Base-by-base conservation (phyloP, 352 stramenopile genomes). In the Phytophthora kernoviae region DNA sequence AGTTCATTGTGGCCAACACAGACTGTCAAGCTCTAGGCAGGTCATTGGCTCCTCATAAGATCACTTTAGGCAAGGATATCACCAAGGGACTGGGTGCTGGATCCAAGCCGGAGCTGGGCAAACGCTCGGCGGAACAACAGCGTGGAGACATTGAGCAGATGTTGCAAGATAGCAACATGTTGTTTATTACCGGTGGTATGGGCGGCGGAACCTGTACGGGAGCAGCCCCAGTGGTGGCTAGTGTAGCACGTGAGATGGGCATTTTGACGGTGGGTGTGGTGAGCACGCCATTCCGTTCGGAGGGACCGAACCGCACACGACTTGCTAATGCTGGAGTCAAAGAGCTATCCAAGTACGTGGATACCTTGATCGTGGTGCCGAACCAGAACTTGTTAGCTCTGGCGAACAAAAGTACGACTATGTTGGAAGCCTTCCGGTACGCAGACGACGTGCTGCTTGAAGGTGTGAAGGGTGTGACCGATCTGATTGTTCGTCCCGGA, bases 131-230 rank as follows among this genome's bases (percentile, higher is more conserved):
- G 2, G 79, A 96, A 64, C 83, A 98, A 70, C 91, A 93, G 60
- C 72, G 78, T 5, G 79, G 80, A 4, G 93, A 98, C 48, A 97
- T 99, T 50, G 73, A 89, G n/a, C 61, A 74, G 9, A 89, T 96
- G 59, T 77, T 98, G 20, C 58, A 90, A 48, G 93, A 95, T 48
- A 94, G 93, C 51, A 97, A 99, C 79, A 93, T 99, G 79, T 80
- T 98, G 30, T 99, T 99, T 66, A 93, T 99, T 44, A 98, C 96
- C 2, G 94, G 92, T 32, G 96, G 96, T 4, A 98, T 99, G 96
- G 84, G 86, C n/a, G 88, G 84, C 46, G 90, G 94, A 43, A 98
- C 94, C 0, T 96, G 91, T 51, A 96, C 87, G 20, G 92, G 96
- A 42, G 96, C 96, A 4, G 94, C 92, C 12, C 96, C 96, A 1